These are phyloP conservation scores for Corymbia maculata DNA, from an alignment of 345 rosid genomes.

Conservation along the genomic window DNA sequence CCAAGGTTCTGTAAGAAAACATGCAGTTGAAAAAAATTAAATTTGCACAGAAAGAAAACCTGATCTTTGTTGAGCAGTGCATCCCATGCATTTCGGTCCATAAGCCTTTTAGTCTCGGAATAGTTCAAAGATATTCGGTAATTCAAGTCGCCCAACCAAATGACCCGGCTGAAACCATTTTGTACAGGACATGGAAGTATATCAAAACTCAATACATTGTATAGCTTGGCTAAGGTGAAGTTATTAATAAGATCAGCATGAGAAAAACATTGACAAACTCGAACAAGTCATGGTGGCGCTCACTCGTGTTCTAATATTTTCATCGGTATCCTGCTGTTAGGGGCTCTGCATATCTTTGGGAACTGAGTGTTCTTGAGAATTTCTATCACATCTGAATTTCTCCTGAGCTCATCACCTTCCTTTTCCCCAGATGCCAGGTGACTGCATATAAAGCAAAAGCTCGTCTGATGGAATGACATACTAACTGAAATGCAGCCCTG, in stretches of 20 bases:
- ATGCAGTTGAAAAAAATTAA: not conserved
- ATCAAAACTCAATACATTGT: not conserved
- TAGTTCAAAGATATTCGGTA: slow-evolving; percentile 87
- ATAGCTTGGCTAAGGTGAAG: not conserved
- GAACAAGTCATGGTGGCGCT: slow-evolving; percentile 9
- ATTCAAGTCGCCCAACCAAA: slow-evolving; percentile 94
- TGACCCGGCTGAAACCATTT: slow-evolving; percentile 45
- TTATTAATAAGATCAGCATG: not conserved
- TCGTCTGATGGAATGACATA: slow-evolving; percentile 71
- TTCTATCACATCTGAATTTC: slow-evolving; percentile 76
- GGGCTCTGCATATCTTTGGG: slow-evolving; percentile 49
- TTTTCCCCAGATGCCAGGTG: slow-evolving; percentile 96
- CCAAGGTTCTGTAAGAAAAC: not conserved
- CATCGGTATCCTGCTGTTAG: slow-evolving; percentile 44
- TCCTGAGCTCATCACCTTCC: slow-evolving; percentile 86
- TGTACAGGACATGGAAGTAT: not conserved
- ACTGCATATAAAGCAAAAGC: slow-evolving; percentile 83
- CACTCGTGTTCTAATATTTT: slow-evolving; percentile 76
- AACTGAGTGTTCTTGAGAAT: slow-evolving; percentile 84
- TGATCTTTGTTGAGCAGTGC: slow-evolving; percentile 76
- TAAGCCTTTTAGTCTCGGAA: slow-evolving; percentile 54
- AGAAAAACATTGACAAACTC: not conserved
- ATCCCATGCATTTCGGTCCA: slow-evolving; percentile 54
- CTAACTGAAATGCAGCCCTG: slow-evolving; percentile 97
- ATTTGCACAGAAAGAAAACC: slow-evolving; percentile 20